Conservation (phyloP, 345 rosid genomes). For the Hevea brasiliensis region DNA sequence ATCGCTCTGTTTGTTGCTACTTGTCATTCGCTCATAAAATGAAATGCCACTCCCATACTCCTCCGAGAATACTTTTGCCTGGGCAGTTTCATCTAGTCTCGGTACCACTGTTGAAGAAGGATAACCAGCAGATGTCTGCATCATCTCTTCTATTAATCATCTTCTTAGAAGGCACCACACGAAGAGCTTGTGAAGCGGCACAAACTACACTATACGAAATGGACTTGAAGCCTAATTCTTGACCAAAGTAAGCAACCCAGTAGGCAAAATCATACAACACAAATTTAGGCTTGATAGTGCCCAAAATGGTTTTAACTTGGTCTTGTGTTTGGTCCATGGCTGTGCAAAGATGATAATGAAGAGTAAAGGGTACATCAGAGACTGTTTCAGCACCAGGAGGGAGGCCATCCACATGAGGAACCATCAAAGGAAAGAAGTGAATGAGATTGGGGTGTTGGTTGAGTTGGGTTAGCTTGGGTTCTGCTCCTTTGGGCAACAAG, state of each 20-base stretch:
- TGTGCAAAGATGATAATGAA: neutral
- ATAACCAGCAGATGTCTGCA: neutral
- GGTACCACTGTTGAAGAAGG: neutral
- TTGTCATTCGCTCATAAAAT: neutral
- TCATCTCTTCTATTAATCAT: neutral
- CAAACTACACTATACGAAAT: neutral
- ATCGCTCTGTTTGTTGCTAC: neutral
- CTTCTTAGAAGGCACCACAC: neutral
- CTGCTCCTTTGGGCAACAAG: conserved; percentile 8
- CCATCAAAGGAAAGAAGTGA: conserved; percentile 16
- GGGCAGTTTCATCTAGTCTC: neutral
- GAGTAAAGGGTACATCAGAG: conserved; percentile 5
- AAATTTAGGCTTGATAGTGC: neutral
- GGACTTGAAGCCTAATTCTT: neutral
- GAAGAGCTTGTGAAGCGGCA: neutral
- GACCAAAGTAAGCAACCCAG: conserved; percentile 14
- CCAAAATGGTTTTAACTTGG: neutral
- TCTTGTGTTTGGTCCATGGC: conserved; percentile 19
- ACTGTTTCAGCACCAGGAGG: conserved; percentile 14
- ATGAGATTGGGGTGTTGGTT: conserved; percentile 14
- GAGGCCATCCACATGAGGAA: conserved; percentile 24
- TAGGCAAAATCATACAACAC: conserved; percentile 15
- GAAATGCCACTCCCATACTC: neutral
- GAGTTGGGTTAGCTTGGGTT: neutral
- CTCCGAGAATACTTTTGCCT: too few species aligned